phyloP scores from a whole-genome alignment of 2,329 filamentous ascomycete species.

The Alternaria consortialis region DNA sequence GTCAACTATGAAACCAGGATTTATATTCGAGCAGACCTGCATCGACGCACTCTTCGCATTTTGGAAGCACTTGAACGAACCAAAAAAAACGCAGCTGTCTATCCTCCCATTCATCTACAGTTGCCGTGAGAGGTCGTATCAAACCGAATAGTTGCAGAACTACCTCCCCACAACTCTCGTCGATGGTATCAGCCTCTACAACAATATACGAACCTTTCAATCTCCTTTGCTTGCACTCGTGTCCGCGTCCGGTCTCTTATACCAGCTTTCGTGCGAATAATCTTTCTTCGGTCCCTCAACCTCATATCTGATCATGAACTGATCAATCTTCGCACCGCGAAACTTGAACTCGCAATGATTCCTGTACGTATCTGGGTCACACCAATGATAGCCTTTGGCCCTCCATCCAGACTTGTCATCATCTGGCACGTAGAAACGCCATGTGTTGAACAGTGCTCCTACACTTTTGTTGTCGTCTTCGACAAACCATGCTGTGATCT shows the following conservation, averaged over 20 bases:
- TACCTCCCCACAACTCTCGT: not conserved
- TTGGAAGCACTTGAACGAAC: too few relatives aligned
- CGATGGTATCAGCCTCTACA: not conserved
- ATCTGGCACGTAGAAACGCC: constrained; percentile 64
- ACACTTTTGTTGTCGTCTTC: constrained; percentile 74
- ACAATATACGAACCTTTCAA: not conserved
- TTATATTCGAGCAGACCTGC: too few relatives aligned
- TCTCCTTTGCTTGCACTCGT: not conserved
- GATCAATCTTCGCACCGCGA: constrained; percentile 32
- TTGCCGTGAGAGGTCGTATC: not conserved
- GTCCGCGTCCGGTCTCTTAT: constrained; percentile 28
- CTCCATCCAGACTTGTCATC: constrained; percentile 60
- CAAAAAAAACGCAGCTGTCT: not conserved
- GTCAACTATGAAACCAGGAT: too few relatives aligned
- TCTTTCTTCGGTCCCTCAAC: constrained; percentile 79
- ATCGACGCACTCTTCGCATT: too few relatives aligned
- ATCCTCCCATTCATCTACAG: not conserved
- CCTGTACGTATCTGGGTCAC: constrained; percentile 75
- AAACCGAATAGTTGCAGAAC: not conserved
- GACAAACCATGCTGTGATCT: constrained; percentile 77
- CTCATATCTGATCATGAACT: constrained; percentile 63
- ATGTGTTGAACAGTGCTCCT: constrained; percentile 78
- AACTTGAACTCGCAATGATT: constrained; percentile 73
- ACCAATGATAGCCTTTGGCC: constrained; percentile 74
- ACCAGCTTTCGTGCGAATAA: constrained; percentile 61